Conservation (phyloP, 495 filamentous ascomycete species). For the Penicillium ochrochloron region DNA sequence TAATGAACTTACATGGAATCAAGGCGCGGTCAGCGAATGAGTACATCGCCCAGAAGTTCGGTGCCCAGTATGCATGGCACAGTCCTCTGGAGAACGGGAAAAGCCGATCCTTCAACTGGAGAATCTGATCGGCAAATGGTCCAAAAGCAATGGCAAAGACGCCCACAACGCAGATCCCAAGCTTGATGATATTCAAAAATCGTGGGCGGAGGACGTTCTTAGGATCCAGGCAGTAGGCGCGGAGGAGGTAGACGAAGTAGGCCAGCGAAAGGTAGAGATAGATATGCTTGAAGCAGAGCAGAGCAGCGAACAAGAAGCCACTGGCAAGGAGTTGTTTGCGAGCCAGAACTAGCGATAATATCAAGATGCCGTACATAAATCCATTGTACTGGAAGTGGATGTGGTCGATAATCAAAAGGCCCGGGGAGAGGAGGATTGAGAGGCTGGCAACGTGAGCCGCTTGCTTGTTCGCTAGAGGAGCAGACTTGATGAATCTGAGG, state of each 20-base stretch:
- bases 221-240: constrained; percentile 84
- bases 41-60: constrained; percentile 97
- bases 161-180: constrained; percentile 70
- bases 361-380: constrained; percentile 87
- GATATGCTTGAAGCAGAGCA: constrained; percentile 96
- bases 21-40: constrained; percentile 84
- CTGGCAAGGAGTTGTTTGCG: constrained; percentile 75
- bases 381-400: constrained; percentile 99
- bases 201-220: constrained; percentile 76
- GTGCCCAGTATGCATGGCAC: constrained; percentile 98
- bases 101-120: constrained; percentile 81
- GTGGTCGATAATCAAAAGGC: constrained; percentile 95
- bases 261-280: constrained; percentile 96
- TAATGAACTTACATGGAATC: constrained; percentile 66
- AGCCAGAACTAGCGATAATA: constrained; percentile 82
- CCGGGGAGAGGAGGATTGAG: constrained; percentile 88
- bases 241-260: constrained; percentile 90
- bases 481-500: constrained; percentile 72
- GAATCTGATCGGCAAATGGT: constrained; percentile 86
- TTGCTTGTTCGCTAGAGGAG: constrained; percentile 64
- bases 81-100: constrained; percentile 94
- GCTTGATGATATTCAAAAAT: constrained; percentile 78
- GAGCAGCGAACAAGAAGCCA: constrained; percentile 78
- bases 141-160: constrained; percentile 88
- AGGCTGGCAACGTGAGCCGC: constrained; percentile 86